Base-by-base conservation (phyloP, 2,329 filamentous ascomycete genomes). In the Diaporthe destruens region DNA sequence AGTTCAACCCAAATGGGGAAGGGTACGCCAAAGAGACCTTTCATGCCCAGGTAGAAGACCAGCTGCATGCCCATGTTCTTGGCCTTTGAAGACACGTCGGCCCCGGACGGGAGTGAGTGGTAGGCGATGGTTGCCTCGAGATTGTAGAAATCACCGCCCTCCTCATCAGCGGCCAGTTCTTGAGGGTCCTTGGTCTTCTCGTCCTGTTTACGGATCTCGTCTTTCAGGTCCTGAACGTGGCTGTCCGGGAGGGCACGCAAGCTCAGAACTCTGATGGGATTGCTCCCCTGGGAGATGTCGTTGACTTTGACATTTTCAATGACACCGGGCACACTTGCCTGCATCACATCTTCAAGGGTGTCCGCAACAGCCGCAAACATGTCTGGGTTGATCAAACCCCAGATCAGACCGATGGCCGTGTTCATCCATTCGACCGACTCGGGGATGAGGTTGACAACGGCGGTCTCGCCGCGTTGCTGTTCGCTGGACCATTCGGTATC, bases 341-440 rank as follows among this genome's bases (percentile, higher is more conserved):
- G 95, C 96, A 98, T 98, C 76, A 98, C 93, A 80, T 98, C 96
- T 82, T 88, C 80, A 1, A 74, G 88, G 16, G 94, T 98, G 80
- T 98, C 96, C n/a, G 95, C 95, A 11, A 98, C 89, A 7, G 90
- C 90, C n/a, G 90, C 86, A 81, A 99, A 96, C 93, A 98, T 97
- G 55, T 98, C 96, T 0, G 96, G 96, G 79, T 98, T 97, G 75
- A 98, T 91, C 5, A 98, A 85, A 0, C 94, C 93, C 96, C 96
- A 99, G 55, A 96, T 87, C 54, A 98, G 89, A 1, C 89, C 90
- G 5, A 98, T 82, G 66, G 96, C 89, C 0, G 94, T 95, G 81
- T 99, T 99, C 89, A 99, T 92, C 96, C 96, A 98, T 80, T 95
- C 93, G 8, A 97, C 95, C 0, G 94, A 97, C 82, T 98, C 96